phyloP scores from a whole-genome alignment of 805 yeast genomes.

The Monosporozyma unispora region DNA sequence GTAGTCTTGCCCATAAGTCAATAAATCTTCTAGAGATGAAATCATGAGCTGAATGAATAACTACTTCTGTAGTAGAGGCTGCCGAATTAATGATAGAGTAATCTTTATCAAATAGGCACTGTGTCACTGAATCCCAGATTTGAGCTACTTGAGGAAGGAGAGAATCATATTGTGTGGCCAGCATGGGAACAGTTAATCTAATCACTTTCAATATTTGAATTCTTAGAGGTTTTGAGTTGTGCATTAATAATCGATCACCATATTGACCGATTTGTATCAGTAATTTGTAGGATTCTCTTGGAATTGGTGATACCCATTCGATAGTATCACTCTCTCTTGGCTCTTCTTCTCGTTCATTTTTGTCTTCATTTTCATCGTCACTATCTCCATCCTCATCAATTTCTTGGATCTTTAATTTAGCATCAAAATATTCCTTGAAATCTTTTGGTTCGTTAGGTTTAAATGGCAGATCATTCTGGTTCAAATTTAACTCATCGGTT shows the following conservation, averaged over 20 bases:
- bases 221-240: conserved; percentile 49
- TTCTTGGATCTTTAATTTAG: conserved; percentile 17
- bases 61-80: conserved; percentile 14
- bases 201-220: conserved; percentile 48
- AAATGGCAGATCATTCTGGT: conserved; percentile 5
- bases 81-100: conserved; percentile 18
- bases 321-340: conserved; percentile 21
- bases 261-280: conserved; percentile 56
- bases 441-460: conserved; percentile 29
- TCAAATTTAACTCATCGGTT: conserved; percentile 9
- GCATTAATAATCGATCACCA: conserved; percentile 62
- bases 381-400: conserved; percentile 23
- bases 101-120: conserved; percentile 15
- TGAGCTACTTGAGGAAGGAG: conserved; percentile 28
- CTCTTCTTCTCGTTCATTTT: conserved; percentile 11
- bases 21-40: conserved; percentile 24
- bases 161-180: conserved; percentile 38
- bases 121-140: conserved; percentile 22
- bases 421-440: conserved; percentile 32
- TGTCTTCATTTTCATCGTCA: conserved; percentile 29
- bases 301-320: conserved; percentile 63
- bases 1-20: conserved; percentile 21
- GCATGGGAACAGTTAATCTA: conserved; percentile 37
- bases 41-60: conserved; percentile 19
- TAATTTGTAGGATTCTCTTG: conserved; percentile 48